phyloP scores from a whole-genome alignment of 495 filamentous ascomycete genomes.

The Sphaerosporella brunnea region DNA sequence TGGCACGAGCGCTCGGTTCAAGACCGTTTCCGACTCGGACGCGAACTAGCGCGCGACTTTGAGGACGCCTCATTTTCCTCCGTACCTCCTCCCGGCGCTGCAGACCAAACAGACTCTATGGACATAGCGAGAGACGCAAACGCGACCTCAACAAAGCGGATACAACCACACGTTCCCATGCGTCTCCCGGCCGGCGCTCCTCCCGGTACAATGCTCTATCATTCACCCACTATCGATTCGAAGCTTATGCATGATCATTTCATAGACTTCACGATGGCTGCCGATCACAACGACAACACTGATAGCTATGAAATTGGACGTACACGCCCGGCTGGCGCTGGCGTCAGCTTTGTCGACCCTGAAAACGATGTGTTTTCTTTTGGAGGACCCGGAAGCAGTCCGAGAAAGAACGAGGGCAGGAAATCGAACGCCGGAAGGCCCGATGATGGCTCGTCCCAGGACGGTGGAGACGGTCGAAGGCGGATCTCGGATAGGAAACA shows the following conservation, averaged over 20 bases:
- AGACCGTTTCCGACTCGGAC: conserved; percentile 23
- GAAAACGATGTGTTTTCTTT: conserved; percentile 1
- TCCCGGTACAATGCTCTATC: conserved; percentile 4
- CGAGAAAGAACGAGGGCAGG: conserved; percentile 1
- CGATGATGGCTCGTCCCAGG: background rate
- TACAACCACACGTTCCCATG: conserved; percentile 7
- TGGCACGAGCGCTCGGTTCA: background rate
- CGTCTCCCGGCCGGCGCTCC: background rate
- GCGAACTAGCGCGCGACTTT: conserved; percentile 25
- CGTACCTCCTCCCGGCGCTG: conserved; percentile 10
- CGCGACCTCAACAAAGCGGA: conserved; percentile 19
- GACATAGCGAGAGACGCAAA: conserved; percentile 24
- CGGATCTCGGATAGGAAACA: too few relatives aligned
- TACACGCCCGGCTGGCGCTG: conserved; percentile 1
- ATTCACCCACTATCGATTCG: conserved; percentile 18
- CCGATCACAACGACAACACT: conserved; percentile 6
- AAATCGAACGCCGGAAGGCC: background rate
- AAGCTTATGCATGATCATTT: conserved; percentile 18
- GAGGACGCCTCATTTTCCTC: conserved; percentile 20
- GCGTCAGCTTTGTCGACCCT: conserved; percentile 1
- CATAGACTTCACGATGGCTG: conserved; percentile 25
- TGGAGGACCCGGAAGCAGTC: background rate
- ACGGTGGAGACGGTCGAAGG: background rate
- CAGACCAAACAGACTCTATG: conserved; percentile 13
- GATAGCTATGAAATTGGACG: conserved; percentile 23